Percentiles rank a stretch among this genome's conserved stretches.
phyloP scores from a whole-genome alignment of 768 basidiomycete species.

The Lactarius indigo region DNA sequence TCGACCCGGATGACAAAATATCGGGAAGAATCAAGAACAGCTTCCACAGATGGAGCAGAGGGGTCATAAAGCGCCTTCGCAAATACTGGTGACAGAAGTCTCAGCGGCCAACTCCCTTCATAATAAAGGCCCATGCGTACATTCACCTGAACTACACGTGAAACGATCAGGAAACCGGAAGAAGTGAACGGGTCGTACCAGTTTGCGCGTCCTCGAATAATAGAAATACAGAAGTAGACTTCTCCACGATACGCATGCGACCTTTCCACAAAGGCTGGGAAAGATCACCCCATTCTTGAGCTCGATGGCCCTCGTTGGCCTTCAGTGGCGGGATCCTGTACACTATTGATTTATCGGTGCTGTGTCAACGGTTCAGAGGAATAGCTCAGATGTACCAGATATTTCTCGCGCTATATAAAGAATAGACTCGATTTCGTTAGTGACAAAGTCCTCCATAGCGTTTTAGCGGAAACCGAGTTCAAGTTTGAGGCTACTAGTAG shows the following conservation, averaged over 20 bases:
- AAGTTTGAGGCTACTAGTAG: background rate
- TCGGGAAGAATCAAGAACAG: conserved; percentile 91
- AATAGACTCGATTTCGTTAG: conserved; percentile 86
- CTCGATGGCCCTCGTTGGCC: conserved; percentile 85
- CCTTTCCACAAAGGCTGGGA: conserved; percentile 87
- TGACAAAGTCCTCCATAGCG: conserved; percentile 47
- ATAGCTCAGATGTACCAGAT: conserved; percentile 52
- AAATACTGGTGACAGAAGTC: conserved; percentile 53
- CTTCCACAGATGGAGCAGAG: conserved; percentile 80
- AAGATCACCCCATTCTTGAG: conserved; percentile 90
- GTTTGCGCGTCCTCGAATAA: conserved; percentile 78
- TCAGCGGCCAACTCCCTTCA: conserved; percentile 7
- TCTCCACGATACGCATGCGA: conserved; percentile 80
- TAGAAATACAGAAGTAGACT: conserved; percentile 60
- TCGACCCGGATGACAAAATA: conserved; percentile 94
- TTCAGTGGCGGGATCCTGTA: conserved; percentile 89
- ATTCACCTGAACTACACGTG: conserved; percentile 48
- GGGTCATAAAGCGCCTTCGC: conserved; percentile 82
- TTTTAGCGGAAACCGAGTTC: background rate
- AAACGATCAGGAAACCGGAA: background rate
- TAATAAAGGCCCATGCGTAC: conserved; percentile 41
- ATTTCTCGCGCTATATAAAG: conserved; percentile 88
- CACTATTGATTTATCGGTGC: conserved; percentile 45
- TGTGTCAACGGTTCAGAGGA: conserved; percentile 16
- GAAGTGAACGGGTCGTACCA: conserved; percentile 43